A percentile compares a stretch with the other conserved stretches of the same genome.
Conservation (phyloP, 306 rosid genomes). For the Pueraria montana region DNA sequence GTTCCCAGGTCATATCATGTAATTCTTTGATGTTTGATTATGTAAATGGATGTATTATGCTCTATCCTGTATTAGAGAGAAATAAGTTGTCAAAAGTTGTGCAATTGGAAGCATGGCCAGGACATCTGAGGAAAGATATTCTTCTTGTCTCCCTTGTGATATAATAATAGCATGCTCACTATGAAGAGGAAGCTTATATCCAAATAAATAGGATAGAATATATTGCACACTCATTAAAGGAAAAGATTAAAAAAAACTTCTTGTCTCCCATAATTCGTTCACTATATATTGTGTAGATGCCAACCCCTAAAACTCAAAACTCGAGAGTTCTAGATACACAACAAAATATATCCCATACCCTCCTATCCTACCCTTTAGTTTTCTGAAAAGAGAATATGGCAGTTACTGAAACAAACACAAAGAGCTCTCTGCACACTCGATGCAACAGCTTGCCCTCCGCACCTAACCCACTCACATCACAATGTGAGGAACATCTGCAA, state of each 20-base stretch:
- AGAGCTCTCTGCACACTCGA: constrained; percentile 36
- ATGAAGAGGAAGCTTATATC: constrained; percentile 31
- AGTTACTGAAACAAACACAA: constrained; percentile 17
- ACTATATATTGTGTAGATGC: constrained; percentile 35
- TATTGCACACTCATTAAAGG: no score
- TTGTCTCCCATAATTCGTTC: background rate
- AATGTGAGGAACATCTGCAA: constrained; percentile 34
- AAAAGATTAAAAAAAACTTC: background rate
- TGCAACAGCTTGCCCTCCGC: constrained; percentile 45
- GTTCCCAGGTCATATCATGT: constrained; percentile 10
- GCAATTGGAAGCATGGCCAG: constrained; percentile 32
- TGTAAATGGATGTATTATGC: background rate
- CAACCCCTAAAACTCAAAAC: no score
- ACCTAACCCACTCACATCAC: constrained; percentile 32
- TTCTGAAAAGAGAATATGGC: constrained; percentile 40
- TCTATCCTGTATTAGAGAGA: no score
- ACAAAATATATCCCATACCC: no score
- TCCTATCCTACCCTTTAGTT: background rate
- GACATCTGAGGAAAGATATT: constrained; percentile 2
- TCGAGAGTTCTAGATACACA: no score
- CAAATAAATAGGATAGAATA: constrained; percentile 5
- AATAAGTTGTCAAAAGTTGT: no score
- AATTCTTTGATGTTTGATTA: background rate
- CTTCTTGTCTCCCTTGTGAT: constrained; percentile 29
- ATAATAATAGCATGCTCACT: constrained; percentile 3